Evolutionary conservation across 2,329 filamentous ascomycete species (phyloP).

Genomic region (Trichophaea hybrida): DNA sequence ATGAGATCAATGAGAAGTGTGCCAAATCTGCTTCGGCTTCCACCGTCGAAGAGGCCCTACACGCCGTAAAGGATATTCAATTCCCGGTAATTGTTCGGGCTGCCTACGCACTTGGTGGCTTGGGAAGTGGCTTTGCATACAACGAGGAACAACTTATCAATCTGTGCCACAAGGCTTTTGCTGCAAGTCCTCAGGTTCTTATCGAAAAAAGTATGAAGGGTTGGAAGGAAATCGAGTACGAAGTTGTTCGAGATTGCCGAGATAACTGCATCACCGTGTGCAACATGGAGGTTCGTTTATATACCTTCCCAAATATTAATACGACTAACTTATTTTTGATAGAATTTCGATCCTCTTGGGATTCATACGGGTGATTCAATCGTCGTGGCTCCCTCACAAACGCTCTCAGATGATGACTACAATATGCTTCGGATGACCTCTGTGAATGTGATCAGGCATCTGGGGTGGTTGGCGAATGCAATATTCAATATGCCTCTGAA

Average conservation of each 20-base stretch:
- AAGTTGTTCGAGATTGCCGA: conserved; percentile 85
- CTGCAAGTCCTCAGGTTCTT: conserved; percentile 85
- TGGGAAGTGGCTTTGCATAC: conserved; percentile 90
- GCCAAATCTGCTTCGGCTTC: conserved; percentile 91
- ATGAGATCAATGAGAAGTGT: conserved; percentile 93
- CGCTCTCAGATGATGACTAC: conserved; percentile 92
- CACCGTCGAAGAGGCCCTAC: conserved; percentile 73
- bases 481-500: conserved; percentile 98
- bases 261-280: conserved; percentile 99
- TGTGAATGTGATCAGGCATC: conserved; percentile 90
- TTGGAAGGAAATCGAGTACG: conserved; percentile 99
- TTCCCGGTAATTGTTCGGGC: conserved; percentile 96
- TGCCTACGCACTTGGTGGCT: conserved; percentile 85
- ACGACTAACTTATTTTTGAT: conserved; percentile 4
- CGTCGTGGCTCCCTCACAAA: conserved; percentile 93
- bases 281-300: conserved; percentile 62
- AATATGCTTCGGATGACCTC: conserved; percentile 97
- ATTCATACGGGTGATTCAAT: conserved; percentile 98
- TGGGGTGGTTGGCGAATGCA: conserved; percentile 96
- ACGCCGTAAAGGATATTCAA: conserved; percentile 77
- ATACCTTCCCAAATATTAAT: neutral
- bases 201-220: conserved; percentile 99
- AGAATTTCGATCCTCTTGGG: conserved; percentile 91
- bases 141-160: conserved; percentile 69
- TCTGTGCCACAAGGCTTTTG: conserved; percentile 87